Conservation (phyloP, 345 rosid genomes). For the Acer campestre region DNA sequence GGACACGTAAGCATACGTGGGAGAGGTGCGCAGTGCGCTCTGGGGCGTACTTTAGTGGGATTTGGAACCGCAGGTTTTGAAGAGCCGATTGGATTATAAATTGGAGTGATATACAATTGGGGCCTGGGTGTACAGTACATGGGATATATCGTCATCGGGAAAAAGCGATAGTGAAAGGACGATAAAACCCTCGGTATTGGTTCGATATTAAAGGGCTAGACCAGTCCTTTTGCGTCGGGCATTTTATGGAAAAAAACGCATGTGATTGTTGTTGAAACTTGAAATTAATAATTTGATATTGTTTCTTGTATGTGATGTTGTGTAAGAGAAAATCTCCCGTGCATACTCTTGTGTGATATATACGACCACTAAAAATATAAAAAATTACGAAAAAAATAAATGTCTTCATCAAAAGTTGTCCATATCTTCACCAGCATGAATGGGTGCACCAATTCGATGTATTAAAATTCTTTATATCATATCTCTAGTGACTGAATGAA, state of each 20-base stretch:
- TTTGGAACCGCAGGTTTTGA: constrained; percentile 1
- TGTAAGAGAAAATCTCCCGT: no score
- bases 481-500: no score
- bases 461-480: no score
- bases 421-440: no score
- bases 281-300: neutral
- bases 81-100: neutral
- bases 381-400: no score
- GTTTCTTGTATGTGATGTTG: neutral
- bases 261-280: constrained; percentile 22
- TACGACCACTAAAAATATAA: no score
- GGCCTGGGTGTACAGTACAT: neutral
- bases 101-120: neutral
- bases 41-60: neutral
- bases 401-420: no score
- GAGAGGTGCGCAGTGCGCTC: neutral
- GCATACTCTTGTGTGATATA: no score
- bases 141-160: neutral
- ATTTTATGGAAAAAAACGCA: neutral
- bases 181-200: neutral
- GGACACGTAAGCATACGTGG: constrained; percentile 24
- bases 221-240: neutral
- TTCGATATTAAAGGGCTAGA: neutral
- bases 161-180: neutral
- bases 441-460: no score